Conservation (phyloP, 2,329 filamentous ascomycete genomes). For the Phaeosphaeriaceae sp. region DNA sequence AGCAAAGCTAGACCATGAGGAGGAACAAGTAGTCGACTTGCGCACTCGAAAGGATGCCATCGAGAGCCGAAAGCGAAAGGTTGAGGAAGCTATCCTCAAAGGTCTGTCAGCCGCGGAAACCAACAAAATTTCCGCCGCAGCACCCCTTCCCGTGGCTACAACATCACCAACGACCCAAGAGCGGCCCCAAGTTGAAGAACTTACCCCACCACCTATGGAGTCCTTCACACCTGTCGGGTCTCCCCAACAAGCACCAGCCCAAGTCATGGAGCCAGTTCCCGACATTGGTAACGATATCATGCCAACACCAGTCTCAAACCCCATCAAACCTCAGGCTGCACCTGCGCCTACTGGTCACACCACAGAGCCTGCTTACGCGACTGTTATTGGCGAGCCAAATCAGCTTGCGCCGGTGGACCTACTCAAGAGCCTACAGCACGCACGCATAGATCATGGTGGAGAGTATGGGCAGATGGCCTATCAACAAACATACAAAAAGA, state of each 20-base stretch:
- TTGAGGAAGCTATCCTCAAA: conserved; percentile 90
- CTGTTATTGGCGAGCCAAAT: conserved; percentile 28
- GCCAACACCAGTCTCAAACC: conserved; percentile 30
- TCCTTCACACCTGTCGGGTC: conserved; percentile 60
- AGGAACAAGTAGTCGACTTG: conserved; percentile 69
- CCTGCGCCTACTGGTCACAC: conserved; percentile 27
- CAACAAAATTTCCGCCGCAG: conserved; percentile 53
- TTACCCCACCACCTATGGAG: conserved; percentile 79
- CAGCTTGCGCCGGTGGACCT: conserved; percentile 35
- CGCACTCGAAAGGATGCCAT: conserved; percentile 71
- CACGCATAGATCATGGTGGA: conserved; percentile 28
- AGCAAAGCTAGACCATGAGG: conserved; percentile 71
- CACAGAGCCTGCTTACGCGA: conserved; percentile 27
- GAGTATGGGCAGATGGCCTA: conserved; percentile 33
- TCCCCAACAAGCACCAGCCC: conserved; percentile 39
- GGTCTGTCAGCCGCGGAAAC: conserved; percentile 71
- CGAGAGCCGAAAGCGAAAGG: conserved; percentile 82
- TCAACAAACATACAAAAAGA: conserved; percentile 41
- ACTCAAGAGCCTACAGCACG: conserved; percentile 39
- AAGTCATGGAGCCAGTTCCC: conserved; percentile 21
- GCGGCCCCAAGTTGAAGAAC: conserved; percentile 81
- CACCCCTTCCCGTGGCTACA: conserved; percentile 34
- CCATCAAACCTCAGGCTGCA: conserved; percentile 33
- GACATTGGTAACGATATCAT: conserved; percentile 39
- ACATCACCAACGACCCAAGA: conserved; percentile 53